Evolutionary conservation across 768 basidiomycete genomes (phyloP).

Genomic region (Phylloporus arenicola): DNA sequence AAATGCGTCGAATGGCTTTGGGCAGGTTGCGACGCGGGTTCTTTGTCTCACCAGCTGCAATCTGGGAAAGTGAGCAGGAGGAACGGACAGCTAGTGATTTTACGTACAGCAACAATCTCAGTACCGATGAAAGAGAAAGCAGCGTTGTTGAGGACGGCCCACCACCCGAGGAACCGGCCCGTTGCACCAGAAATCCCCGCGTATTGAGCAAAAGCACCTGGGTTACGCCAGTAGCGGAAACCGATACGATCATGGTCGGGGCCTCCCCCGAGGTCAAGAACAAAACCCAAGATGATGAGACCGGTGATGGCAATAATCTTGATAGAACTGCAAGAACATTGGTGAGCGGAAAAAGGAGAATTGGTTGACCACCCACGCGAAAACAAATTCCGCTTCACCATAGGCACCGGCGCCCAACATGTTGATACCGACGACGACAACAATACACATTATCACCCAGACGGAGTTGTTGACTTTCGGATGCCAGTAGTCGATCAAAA

Average conservation of each 20-base stretch:
- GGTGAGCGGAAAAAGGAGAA: neutral
- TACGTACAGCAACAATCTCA: constrained; percentile 82
- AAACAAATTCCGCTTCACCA: constrained; percentile 82
- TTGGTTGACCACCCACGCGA: constrained; percentile 46
- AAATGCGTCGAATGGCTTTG: constrained; percentile 52
- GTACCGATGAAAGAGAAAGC: constrained; percentile 93
- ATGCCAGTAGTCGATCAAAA: constrained; percentile 75
- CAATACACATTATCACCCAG: constrained; percentile 75
- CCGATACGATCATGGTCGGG: constrained; percentile 67
- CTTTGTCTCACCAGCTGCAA: constrained; percentile 86
- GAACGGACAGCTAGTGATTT: neutral
- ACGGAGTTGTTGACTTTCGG: constrained; percentile 53
- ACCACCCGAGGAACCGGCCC: constrained; percentile 74
- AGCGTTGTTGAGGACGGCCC: constrained; percentile 74
- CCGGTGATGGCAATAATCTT: constrained; percentile 85
- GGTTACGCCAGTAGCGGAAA: constrained; percentile 73
- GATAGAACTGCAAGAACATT: constrained; percentile 47
- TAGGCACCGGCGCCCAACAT: constrained; percentile 72
- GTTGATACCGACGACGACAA: constrained; percentile 75
- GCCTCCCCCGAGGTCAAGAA: constrained; percentile 86
- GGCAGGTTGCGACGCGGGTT: constrained; percentile 74
- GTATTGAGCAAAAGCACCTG: constrained; percentile 83
- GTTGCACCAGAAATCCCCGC: constrained; percentile 55
- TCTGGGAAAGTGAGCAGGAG: constrained; percentile 36
- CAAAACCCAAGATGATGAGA: constrained; percentile 60